Conservation (phyloP, 2,329 filamentous ascomycete genomes). For the Aureobasidium subglaciale region DNA sequence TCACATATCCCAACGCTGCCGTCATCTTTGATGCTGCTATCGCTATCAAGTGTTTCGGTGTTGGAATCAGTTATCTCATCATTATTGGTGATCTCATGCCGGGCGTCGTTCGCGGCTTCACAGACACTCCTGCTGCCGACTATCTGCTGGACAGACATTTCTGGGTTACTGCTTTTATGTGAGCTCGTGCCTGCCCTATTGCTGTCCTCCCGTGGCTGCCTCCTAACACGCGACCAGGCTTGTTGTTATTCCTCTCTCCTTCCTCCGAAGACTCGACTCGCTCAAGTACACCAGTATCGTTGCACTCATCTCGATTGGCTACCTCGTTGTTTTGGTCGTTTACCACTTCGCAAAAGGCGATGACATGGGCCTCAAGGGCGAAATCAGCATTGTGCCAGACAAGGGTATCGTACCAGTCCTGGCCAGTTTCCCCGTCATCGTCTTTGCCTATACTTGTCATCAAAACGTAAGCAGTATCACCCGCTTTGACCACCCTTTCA, state of each 20-base stretch:
- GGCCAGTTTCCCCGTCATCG: conserved; percentile 84
- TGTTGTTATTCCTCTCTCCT: conserved; percentile 88
- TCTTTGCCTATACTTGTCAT: conserved; percentile 99
- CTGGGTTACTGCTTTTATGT: conserved; percentile 98
- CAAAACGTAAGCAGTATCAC: conserved; percentile 63
- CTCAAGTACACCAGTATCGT: conserved; percentile 95
- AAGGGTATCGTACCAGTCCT: conserved; percentile 70
- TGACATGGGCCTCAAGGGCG: conserved; percentile 63
- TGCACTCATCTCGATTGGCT: conserved; percentile 86
- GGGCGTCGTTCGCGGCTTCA: conserved; percentile 79
- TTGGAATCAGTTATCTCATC: conserved; percentile 94
- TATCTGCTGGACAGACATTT: conserved; percentile 88
- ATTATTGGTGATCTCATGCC: conserved; percentile 99
- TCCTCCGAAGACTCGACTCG: conserved; percentile 83
- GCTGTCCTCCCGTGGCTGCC: neutral
- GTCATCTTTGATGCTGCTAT: conserved; percentile 95
- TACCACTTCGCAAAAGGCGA: conserved; percentile 82
- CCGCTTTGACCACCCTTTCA: neutral
- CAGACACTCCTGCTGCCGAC: conserved; percentile 50
- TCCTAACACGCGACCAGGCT: conserved; percentile 48
- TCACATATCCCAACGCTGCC: conserved; percentile 93
- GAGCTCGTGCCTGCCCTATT: conserved; percentile 25
- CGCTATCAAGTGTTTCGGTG: conserved; percentile 95
- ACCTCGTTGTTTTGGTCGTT: conserved; percentile 85
- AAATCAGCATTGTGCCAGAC: conserved; percentile 71